phyloP scores from a whole-genome alignment of 352 stramenopile genomes.

The Aphanomyces cochlioides region DNA sequence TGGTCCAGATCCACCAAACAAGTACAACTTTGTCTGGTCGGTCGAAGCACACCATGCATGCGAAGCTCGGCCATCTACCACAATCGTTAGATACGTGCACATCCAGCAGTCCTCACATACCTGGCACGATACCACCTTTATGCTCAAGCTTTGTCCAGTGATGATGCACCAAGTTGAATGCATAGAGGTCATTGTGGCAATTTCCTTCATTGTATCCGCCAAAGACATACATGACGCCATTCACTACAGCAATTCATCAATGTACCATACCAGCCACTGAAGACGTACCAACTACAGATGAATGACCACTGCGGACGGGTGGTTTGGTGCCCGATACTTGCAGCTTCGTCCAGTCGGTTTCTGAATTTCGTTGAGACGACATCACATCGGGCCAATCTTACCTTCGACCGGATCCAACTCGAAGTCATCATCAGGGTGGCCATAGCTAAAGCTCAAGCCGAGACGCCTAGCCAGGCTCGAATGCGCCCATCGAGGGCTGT shows the following conservation, averaged over 20 bases:
- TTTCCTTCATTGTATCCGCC: slow-evolving; percentile 83
- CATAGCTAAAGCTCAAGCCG: slow-evolving; percentile 44
- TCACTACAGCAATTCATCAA: slow-evolving; percentile 40
- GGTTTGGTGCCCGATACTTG: slow-evolving; percentile 61
- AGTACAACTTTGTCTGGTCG: slow-evolving; percentile 71
- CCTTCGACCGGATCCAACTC: slow-evolving; percentile 33
- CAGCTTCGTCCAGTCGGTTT: slow-evolving; percentile 75
- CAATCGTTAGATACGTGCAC: too few species aligned
- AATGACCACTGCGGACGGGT: slow-evolving; percentile 72
- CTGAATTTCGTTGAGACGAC: slow-evolving; percentile 28
- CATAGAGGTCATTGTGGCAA: slow-evolving; percentile 82
- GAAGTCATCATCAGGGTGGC: slow-evolving; percentile 60
- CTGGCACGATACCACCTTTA: slow-evolving; percentile 48
- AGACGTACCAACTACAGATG: slow-evolving; percentile 63
- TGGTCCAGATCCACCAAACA: slow-evolving; percentile 70
- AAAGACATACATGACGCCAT: slow-evolving; percentile 78
- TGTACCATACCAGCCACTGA: background rate
- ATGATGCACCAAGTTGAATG: slow-evolving; percentile 73
- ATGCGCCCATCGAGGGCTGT: slow-evolving; percentile 72
- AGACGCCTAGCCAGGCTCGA: slow-evolving; percentile 67
- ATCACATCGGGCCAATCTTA: background rate
- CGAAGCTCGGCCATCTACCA: slow-evolving; percentile 56
- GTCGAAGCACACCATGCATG: slow-evolving; percentile 71
- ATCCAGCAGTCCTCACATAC: background rate
- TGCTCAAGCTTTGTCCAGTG: slow-evolving; percentile 76